Base-by-base conservation (phyloP, 176 grass and related monocot genomes). In the Leersia perrieri region DNA sequence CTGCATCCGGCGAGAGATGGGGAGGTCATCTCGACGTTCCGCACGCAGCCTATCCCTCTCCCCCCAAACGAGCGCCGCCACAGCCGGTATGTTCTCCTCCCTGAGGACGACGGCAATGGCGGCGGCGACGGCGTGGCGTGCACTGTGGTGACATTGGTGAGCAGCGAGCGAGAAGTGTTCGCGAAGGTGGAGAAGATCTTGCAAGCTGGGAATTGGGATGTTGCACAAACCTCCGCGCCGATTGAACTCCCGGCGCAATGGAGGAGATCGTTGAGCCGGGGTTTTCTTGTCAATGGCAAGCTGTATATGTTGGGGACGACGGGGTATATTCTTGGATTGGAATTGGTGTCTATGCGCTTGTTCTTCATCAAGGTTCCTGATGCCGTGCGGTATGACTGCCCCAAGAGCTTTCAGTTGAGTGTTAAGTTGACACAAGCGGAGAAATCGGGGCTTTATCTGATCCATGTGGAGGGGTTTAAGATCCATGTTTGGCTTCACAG, bases 311-410 rank as follows among this genome's bases (percentile, higher is more conserved):
- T 62, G 20, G 38, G 79, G 3, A 81, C 35, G n/a, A 36, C 47
- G 0, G 45, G 35, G 16, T 31, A 81, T 16, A 71, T 81, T 31
- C 66, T 81, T 70, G 66, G 78, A 8, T n/a, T 81, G 28, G 49
- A 71, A 60, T 13, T 81, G 16, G 31, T 27, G 13, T 71, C 66
- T 33, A 42, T 57, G 68, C 40, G 27, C 49, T 42, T 30, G 35
- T 60, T 60, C 66, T 70, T 22, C 66, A 70, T 80, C 1, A 26
- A 69, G 33, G 45, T 70, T 11, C 78, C 78, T 2, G 51, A 80
- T 1, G 35, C 40, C 0, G 67, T 72, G 6, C 26, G 29, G 4
- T 41, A 16, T 10, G 11, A 42, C 15, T 57, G 18, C 42, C 41
- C 33, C 1, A 6, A 23, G 4, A 51, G 42, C 29, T 1, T 79